A percentile compares a stretch with the other conserved stretches of the same genome.
Conservation (phyloP, 495 filamentous ascomycete species). For the Thermochaetoides thermophila region DNA sequence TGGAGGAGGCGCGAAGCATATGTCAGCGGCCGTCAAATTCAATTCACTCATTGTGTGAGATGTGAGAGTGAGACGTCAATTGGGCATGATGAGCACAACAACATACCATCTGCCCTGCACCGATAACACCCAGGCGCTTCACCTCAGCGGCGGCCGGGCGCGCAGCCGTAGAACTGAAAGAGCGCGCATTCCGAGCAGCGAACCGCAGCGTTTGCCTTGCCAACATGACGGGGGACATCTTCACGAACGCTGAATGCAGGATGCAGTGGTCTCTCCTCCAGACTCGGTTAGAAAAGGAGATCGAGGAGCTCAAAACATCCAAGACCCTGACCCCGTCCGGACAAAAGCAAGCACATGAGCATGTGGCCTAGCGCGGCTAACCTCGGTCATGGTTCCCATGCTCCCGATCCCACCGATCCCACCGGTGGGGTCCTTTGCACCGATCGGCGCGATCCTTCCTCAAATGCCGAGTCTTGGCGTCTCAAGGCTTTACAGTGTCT, state of each 20-base stretch:
- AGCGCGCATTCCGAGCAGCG: no score
- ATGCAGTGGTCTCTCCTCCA: slow-evolving; percentile 4
- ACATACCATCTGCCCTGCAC: slow-evolving; percentile 87
- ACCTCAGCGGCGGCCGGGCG: slow-evolving; percentile 55
- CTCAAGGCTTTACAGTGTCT: no score
- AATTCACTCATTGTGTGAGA: no score
- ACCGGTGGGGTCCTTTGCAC: no score
- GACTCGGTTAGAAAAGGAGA: background rate
- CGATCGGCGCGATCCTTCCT: no score
- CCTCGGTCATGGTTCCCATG: slow-evolving; percentile 23
- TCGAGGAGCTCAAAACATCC: background rate
- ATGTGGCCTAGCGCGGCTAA: no score
- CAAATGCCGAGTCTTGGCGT: no score
- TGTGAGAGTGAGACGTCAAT: background rate
- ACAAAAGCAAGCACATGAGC: no score
- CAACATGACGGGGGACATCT: slow-evolving; percentile 22
- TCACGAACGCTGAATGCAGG: slow-evolving; percentile 2
- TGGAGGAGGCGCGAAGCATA: no score
- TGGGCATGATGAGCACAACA: background rate
- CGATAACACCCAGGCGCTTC: slow-evolving; percentile 81
- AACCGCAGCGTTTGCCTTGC: slow-evolving; percentile 19
- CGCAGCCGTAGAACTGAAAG: slow-evolving; percentile 38
- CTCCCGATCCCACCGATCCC: no score
- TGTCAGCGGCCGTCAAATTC: no score
- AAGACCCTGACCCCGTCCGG: background rate